These are phyloP conservation scores for Primulina huaijiensis DNA, from an alignment of 257 asterid genomes.

Conservation along the genomic window DNA sequence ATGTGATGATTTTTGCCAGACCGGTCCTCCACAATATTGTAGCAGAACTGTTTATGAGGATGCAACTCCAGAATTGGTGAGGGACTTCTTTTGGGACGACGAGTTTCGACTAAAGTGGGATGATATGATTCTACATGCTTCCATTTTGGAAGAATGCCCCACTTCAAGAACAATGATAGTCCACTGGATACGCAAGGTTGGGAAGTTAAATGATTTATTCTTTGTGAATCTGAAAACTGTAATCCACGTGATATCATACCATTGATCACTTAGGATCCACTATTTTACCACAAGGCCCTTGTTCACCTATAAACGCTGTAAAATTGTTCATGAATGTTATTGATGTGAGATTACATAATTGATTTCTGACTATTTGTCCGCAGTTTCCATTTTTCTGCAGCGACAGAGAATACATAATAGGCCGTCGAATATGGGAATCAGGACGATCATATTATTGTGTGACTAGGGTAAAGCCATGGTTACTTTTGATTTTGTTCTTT, in stretches of 20 bases:
- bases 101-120: constrained; percentile 90
- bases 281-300: not conserved
- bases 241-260: constrained; percentile 1
- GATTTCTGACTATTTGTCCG: constrained; percentile 25
- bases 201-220: constrained; percentile 9
- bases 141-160: constrained; percentile 72
- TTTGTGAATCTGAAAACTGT: not conserved
- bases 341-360: not conserved
- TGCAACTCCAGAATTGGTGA: constrained; percentile 78
- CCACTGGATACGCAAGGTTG: constrained; percentile 89
- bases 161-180: constrained; percentile 75
- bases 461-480: constrained; percentile 52
- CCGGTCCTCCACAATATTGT: constrained; percentile 87
- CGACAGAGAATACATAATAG: constrained; percentile 83
- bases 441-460: constrained; percentile 82
- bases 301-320: not conserved
- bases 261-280: not conserved
- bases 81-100: constrained; percentile 98
- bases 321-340: not conserved
- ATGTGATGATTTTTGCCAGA: constrained; percentile 36
- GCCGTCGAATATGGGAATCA: constrained; percentile 94
- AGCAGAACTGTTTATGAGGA: constrained; percentile 92
- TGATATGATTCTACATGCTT: constrained; percentile 72
- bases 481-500: not conserved
- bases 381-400: constrained; percentile 99